phyloP scores from a whole-genome alignment of 257 asterid species.

The Solanum ossicruentum region DNA sequence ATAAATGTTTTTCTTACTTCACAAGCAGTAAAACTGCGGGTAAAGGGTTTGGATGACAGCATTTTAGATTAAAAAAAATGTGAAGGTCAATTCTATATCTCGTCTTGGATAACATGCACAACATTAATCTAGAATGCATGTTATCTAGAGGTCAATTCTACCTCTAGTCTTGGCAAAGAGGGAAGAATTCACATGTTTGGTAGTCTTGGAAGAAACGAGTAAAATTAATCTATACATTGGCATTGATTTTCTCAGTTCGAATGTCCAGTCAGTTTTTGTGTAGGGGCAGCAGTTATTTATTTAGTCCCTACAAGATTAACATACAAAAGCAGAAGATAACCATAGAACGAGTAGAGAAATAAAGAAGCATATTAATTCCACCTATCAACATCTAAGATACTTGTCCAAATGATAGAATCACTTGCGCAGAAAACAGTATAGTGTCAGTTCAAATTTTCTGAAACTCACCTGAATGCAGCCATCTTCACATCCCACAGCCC shows the following conservation, averaged over 20 bases:
- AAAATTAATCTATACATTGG: neutral
- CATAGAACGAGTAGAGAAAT: neutral
- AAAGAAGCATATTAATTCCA: neutral
- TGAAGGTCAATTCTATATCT: neutral
- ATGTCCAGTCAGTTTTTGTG: neutral
- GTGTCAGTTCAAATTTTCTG: neutral
- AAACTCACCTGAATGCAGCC: constrained; percentile 82
- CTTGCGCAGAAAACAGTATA: neutral
- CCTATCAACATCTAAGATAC: neutral
- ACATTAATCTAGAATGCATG: too few relatives aligned
- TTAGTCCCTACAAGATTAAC: neutral
- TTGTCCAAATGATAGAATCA: neutral
- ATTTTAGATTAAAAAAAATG: neutral
- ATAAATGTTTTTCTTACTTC: neutral
- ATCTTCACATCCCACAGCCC: constrained; percentile 98
- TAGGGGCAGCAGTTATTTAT: neutral
- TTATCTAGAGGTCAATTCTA: neutral
- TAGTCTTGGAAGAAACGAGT: neutral
- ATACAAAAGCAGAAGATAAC: neutral
- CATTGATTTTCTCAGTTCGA: neutral
- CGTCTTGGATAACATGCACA: neutral
- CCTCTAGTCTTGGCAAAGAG: neutral
- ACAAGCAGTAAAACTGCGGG: neutral
- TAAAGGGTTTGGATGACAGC: neutral
- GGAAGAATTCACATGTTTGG: neutral